Conservation (phyloP, 192 early-diverging fungal species). For the Coemansia sp. region DNA sequence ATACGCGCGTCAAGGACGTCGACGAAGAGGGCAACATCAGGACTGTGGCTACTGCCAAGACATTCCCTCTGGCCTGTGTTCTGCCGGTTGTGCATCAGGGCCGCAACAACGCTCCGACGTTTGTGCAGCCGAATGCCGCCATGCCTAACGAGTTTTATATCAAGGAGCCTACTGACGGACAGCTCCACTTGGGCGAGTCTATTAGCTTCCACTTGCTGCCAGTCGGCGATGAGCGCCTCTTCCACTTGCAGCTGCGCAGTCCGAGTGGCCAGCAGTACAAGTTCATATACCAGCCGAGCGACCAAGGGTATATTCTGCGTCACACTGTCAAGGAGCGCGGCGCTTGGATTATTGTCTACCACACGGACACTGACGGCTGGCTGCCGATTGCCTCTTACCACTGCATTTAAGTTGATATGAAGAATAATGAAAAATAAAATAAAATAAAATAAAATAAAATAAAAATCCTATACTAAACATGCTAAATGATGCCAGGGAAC, state of each 20-base stretch:
- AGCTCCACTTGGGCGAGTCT: constrained; percentile 51
- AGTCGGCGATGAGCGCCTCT: constrained; percentile 53
- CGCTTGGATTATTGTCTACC: constrained; percentile 58
- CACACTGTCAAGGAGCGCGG: constrained; percentile 58
- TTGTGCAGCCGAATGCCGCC: constrained; percentile 53
- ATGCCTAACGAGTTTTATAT: constrained; percentile 57
- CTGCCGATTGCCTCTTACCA: constrained; percentile 54
- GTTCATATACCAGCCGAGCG: constrained; percentile 59
- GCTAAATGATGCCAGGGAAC: constrained; percentile 45
- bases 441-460: too few relatives aligned
- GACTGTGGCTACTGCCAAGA: constrained; percentile 42
- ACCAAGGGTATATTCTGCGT: constrained; percentile 57
- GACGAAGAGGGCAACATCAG: constrained; percentile 49
- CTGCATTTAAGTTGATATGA: constrained; percentile 28
- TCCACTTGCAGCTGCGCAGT: constrained; percentile 56
- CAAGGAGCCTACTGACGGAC: constrained; percentile 45
- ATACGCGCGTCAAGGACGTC: constrained; percentile 51
- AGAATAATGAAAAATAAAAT: too few relatives aligned
- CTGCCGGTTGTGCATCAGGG: constrained; percentile 46
- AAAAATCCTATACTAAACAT: background rate
- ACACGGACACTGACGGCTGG: constrained; percentile 56
- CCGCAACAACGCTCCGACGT: constrained; percentile 36
- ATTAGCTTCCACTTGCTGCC: constrained; percentile 53
- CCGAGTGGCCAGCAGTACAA: constrained; percentile 55
- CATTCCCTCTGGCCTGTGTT: constrained; percentile 51